Evolutionary conservation across 2,329 filamentous ascomycete genomes (phyloP), one percentile per base, ranked within the genome.

Genomic region (Nectriaceae sp.): DNA sequence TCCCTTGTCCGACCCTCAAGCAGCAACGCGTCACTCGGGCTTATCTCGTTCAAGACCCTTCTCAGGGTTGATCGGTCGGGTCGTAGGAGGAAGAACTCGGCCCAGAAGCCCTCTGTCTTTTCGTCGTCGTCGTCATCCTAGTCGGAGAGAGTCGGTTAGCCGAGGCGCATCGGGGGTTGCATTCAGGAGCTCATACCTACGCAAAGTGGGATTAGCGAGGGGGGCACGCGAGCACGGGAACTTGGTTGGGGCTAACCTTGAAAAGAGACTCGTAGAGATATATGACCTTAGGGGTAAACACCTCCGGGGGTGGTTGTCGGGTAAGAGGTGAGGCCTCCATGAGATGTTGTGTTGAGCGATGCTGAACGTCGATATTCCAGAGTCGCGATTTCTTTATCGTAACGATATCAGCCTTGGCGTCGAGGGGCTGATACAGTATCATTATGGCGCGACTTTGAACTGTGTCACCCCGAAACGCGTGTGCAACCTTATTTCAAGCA

Each of bases 301-400:
- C 83, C 70, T 95, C 88, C 46, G 93, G 94, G 63, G 90, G 84
- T 71, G 84, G 84, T 78, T 97, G 91, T 73, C 95, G 91, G 48
- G 92, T 96, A 67, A 99, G 82, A 56, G 94, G 94, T 67, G 93
- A 97, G 62, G 85, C 81, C 76, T 96, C 90, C 90, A 95, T 95
- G 56, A 49, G 56, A 59, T 33, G 43, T 44, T 44, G 33, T 21
- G 35, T 29, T 20, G 41, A 21, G 42, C 44, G 46, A 48, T 20
- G n/a, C 29, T 40, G 29, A 37, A 18, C 46, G 38, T 35, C 44
- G 21, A 50, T 40, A 42, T 49, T 39, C 29, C 47, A n/a, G 26
- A 36, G 29, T 52, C 46, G 46, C 50, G 46, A 52, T n/a, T n/a
- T n/a, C n/a, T 47, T 40, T 16, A 42, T 19, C 36, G 48, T 29